Evolutionary conservation across 208 protist species (phyloP).

Genomic region (Naegleria lovaniensis): DNA sequence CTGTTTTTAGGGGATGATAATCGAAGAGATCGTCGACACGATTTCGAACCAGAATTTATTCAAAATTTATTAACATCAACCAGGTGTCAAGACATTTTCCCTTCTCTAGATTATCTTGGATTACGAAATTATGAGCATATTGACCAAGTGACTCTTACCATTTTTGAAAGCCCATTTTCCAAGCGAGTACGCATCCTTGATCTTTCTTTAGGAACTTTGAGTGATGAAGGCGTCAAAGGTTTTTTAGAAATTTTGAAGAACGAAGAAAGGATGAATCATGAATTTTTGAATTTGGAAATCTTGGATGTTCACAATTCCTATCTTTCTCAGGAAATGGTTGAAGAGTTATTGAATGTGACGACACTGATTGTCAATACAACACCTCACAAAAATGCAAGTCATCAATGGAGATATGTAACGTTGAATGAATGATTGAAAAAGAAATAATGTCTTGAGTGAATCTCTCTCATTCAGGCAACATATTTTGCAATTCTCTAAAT

Average conservation of each 20-base stretch:
- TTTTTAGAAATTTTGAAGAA: neutral
- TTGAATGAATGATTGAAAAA: neutral
- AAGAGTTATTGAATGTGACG: too few species aligned
- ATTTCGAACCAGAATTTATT: neutral
- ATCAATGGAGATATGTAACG: neutral
- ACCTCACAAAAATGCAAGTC: too few species aligned
- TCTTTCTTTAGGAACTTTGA: neutral
- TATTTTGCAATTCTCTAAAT: too few species aligned
- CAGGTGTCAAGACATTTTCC: neutral
- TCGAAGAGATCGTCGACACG: neutral
- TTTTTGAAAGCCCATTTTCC: neutral
- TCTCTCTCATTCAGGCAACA: too few species aligned
- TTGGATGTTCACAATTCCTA: neutral
- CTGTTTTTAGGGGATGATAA: neutral
- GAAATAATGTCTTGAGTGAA: too few species aligned
- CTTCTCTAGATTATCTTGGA: neutral
- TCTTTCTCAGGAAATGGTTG: neutral
- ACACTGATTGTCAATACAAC: too few species aligned
- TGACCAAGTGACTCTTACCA: neutral
- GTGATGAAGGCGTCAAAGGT: neutral
- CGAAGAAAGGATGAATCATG: neutral
- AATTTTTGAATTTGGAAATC: neutral
- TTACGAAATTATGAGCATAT: neutral
- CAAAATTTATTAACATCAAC: neutral
- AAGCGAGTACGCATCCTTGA: neutral